Evolutionary conservation across 345 rosid genomes (phyloP), one percentile per base, ranked within the genome.

Genomic region (Luvunga scandens): DNA sequence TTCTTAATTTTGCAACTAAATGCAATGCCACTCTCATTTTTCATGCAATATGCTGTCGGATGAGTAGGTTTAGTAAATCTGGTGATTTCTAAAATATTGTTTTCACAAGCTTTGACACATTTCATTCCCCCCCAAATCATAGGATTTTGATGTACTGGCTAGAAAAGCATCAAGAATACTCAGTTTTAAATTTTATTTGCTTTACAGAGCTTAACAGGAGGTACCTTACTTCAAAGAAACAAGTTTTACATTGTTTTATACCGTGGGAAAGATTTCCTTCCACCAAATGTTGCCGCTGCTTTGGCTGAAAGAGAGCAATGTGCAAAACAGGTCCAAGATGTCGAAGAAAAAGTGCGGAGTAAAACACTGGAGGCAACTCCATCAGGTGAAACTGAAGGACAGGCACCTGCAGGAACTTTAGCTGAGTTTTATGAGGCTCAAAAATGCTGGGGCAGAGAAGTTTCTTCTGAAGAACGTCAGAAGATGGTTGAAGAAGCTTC

Each of bases 391-490:
- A 86, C 78, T 55, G 85, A 86, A 77, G 91, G 85, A 66, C 85
- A 84, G 71, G 91, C 88, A 4, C 95, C 83, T 81, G 98, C 93
- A 77, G 99, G 99, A 78, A 90, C 98, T 50, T 87, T 96, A 83
- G 95, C 98, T 18, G 99, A 96, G 86, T 96, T 96, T 88, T 92
- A 93, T 79, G 94, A 96, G 89, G 98, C 97, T 86, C 97, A 94
- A 88, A 88, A 97, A 10, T 89, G 92, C 55, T 96, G 97, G 98
- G 98, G 99, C 66, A 90, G 89, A 84, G 92, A 90, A 30, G 82
- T 90, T 82, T 86, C 97, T 80, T 77, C 88, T 0, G 91, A 92
- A 77, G 98, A 92, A 71, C 97, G 86, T 79, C 91, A 91, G 87
- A 91, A 89, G 87, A 94, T 96, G 97, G 79, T 92, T 28, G 91